Evolutionary conservation across 2,329 filamentous ascomycete genomes (phyloP), one percentile per base, ranked within the genome.

Genomic region (Monilinia laxa): DNA sequence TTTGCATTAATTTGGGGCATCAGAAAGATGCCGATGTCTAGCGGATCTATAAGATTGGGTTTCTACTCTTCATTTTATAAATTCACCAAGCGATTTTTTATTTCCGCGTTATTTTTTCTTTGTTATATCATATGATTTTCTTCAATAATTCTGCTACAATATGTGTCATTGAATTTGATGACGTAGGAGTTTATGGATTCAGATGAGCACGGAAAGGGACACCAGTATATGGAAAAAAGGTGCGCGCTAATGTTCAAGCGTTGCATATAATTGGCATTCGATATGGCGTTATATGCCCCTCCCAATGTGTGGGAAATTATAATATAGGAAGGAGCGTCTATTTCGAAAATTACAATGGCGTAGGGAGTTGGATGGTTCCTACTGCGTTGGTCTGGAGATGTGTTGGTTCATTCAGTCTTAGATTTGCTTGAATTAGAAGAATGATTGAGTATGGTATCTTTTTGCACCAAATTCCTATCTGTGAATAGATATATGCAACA

Each of bases 271-370:
- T 62, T 53, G 49, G 52, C 38, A 64, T 64, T 49, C 45, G 35
- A 20, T 47, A 59, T 54, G 64, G 64, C 64, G 64, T 66, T 62
- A 35, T 66, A 62, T 66, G 45, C 64, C 64, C 53, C 54, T 51
- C 42, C 40, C 52, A 35, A 38, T 25, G 45, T n/a, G 4, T 45
- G 47, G 56, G 25, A 54, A 62, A 38, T 35, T 62, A 53, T 62
- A 54, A 47, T 54, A 54, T 54, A 45, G 23, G 47, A 59, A n/a
- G 54, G 54, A 59, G 54, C 31, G 47, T 31, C 23, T 45, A 28
- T 11, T 55, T 35, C n/a, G 14, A 38, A 7, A 51, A 38, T 60
- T 38, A 40, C 4, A 51, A 23, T 62, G 31, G 47, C 31, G 56
- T 23, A 35, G 40, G 60, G 49, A 63, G 11, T 54, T 63, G 35